These are phyloP conservation scores for Botrytis tulipae DNA, from an alignment of 2,329 filamentous ascomycete genomes.

Conservation along the genomic window DNA sequence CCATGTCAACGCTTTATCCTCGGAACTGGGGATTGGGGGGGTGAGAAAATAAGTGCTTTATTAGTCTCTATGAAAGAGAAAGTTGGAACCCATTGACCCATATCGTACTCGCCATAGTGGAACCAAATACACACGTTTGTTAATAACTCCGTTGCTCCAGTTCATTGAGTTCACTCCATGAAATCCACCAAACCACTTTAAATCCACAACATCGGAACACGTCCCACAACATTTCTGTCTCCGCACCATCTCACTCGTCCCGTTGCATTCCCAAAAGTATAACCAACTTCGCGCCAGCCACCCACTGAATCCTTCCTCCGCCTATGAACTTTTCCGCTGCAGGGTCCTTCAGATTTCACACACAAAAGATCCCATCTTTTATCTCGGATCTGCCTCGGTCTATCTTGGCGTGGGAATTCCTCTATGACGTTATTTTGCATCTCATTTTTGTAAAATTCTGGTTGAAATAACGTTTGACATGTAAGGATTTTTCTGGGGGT, in stretches of 20 bases:
- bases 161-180: neutral
- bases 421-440: slow-evolving; percentile 18
- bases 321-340: slow-evolving; percentile 20
- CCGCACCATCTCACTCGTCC: neutral
- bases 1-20: slow-evolving; percentile 1
- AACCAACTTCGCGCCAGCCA: slow-evolving; percentile 16
- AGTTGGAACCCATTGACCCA: neutral
- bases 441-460: neutral
- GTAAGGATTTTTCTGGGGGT: slow-evolving; percentile 1
- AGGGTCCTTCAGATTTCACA: slow-evolving; percentile 12
- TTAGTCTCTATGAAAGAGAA: neutral
- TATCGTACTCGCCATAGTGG: neutral
- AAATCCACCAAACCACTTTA: slow-evolving; percentile 16
- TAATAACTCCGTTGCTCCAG: slow-evolving; percentile 6
- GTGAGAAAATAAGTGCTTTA: neutral
- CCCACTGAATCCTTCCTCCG: slow-evolving; percentile 8
- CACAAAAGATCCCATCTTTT: slow-evolving; percentile 12
- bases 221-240: neutral
- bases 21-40: neutral
- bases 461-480: slow-evolving; percentile 2
- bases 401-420: slow-evolving; percentile 1
- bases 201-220: slow-evolving; percentile 3
- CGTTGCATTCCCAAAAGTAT: neutral
- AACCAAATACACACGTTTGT: neutral
- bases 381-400: slow-evolving; percentile 20